These are phyloP conservation scores for Thraustotheca clavata DNA, from an alignment of 352 stramenopile genomes.

Conservation along the genomic window DNA sequence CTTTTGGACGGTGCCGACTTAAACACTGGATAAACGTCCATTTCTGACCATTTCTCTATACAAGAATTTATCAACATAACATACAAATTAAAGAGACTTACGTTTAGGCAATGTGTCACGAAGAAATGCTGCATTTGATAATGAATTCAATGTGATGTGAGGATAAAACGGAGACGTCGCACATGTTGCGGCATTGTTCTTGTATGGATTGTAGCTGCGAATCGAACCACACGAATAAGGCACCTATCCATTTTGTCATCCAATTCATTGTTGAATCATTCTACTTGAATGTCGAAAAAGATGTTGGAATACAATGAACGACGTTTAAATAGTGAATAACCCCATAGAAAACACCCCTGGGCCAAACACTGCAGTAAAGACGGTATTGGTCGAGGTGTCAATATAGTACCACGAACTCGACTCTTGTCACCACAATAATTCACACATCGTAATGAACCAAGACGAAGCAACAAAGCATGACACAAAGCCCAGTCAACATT, in stretches of 20 bases:
- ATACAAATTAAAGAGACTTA: too few species aligned
- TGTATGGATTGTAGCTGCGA: conserved; percentile 76
- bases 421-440: conserved; percentile 11
- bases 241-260: conserved; percentile 18
- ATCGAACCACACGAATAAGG: conserved; percentile 68
- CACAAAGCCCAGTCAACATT: conserved; percentile 12
- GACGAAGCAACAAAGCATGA: background rate
- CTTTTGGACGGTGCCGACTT: background rate
- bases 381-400: background rate
- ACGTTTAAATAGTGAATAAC: conserved; percentile 53
- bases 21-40: background rate
- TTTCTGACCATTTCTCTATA: background rate
- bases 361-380: conserved; percentile 54
- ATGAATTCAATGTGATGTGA: conserved; percentile 49
- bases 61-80: background rate
- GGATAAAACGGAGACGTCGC: conserved; percentile 58
- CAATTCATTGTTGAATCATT: background rate
- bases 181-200: conserved; percentile 31
- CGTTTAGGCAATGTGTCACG: conserved; percentile 46
- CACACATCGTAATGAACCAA: background rate
- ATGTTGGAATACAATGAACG: conserved; percentile 68
- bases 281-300: conserved; percentile 65
- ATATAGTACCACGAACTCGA: background rate
- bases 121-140: conserved; percentile 41
- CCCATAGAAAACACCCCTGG: conserved; percentile 63